Evolutionary conservation across 768 basidiomycete species (phyloP).

Genomic region (Multifurca ochricompacta): DNA sequence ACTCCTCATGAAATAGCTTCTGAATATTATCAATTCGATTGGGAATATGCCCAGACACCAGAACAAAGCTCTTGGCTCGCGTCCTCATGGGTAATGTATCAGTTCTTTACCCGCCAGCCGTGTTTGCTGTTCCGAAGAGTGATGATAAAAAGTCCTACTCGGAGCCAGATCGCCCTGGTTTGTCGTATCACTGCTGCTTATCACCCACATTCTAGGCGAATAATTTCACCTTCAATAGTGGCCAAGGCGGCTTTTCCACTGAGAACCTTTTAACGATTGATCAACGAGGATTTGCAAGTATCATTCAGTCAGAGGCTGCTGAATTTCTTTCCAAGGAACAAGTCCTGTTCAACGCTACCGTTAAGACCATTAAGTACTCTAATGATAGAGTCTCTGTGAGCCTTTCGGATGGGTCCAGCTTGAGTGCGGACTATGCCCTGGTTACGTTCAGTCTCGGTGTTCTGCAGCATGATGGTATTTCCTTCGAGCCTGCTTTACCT

Average conservation of each 20-base stretch:
- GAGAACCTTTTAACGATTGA: slow-evolving; percentile 49
- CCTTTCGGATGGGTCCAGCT: slow-evolving; percentile 34
- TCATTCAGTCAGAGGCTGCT: slow-evolving; percentile 49
- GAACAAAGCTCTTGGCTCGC: slow-evolving; percentile 58
- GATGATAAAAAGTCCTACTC: slow-evolving; percentile 30
- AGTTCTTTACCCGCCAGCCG: slow-evolving; percentile 20
- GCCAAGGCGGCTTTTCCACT: slow-evolving; percentile 51
- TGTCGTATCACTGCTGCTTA: slow-evolving; percentile 33
- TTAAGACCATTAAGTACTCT: slow-evolving; percentile 41
- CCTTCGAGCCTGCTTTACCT: slow-evolving; percentile 48
- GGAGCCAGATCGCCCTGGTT: slow-evolving; percentile 26
- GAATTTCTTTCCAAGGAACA: slow-evolving; percentile 45
- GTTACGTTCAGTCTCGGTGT: slow-evolving; percentile 68
- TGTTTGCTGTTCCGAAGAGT: slow-evolving; percentile 23
- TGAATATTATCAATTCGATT: slow-evolving; percentile 44
- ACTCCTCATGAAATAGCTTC: slow-evolving; percentile 42
- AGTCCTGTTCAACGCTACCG: slow-evolving; percentile 42
- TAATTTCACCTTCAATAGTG: slow-evolving; percentile 49
- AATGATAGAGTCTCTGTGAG: slow-evolving; percentile 40
- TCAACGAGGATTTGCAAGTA: slow-evolving; percentile 51
- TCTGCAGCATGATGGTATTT: slow-evolving; percentile 54
- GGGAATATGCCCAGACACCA: slow-evolving; percentile 52
- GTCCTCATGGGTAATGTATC: slow-evolving; percentile 47
- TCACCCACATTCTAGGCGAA: slow-evolving; percentile 38
- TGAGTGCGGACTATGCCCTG: slow-evolving; percentile 51